Evolutionary conservation across 1,284 basidiomycete species (phyloP), one percentile per base, ranked within the genome.

Genomic region (Malassezia vespertilionis): DNA sequence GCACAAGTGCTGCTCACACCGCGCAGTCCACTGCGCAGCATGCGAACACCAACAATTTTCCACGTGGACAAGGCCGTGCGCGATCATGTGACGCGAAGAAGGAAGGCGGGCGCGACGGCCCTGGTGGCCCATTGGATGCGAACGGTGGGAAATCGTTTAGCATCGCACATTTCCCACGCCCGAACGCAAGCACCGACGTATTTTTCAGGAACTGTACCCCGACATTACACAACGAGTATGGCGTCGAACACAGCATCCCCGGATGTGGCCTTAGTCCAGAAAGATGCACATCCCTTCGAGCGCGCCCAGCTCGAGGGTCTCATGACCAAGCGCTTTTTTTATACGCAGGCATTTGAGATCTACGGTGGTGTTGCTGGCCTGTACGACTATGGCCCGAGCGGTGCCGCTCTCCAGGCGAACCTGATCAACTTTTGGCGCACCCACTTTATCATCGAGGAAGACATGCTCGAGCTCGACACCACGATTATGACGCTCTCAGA

Each of bases 401-500:
- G 93, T 56, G 91, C 90, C 1, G 80, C 89, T 2, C 78, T 97
- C 24, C 91, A 96, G 71, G 86, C 90, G 59, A 97, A 97, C 77
- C 88, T 99, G 73, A 83, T 96, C 67, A 77, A 84, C 6, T 85
- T 86, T 76, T 99, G 93, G 93, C 79, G 93, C 52, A 86, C 84
- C 71, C 93, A 97, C 75, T 97, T 96, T 72, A 95, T 99, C 75
- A 79, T 97, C 65, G 87, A 96, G 68, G 91, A 99, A 71, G 82
- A 88, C 75, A 99, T 97, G 93, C 82, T 93, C 61, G 91, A 97
- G 74, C 80, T 97, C 57, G 91, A 97, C 71, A 96, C 90, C 22
- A 96, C 93, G 32, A 83, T 93, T 74, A 91, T 97, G 83, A 97
- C 91, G 0, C 83, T 90, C 22, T 79, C 85, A 1, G 79, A 90